A percentile compares a stretch with the other conserved stretches of the same genome.
phyloP scores from a whole-genome alignment of 2,329 filamentous ascomycete species.

The Bipolaris oryzae region DNA sequence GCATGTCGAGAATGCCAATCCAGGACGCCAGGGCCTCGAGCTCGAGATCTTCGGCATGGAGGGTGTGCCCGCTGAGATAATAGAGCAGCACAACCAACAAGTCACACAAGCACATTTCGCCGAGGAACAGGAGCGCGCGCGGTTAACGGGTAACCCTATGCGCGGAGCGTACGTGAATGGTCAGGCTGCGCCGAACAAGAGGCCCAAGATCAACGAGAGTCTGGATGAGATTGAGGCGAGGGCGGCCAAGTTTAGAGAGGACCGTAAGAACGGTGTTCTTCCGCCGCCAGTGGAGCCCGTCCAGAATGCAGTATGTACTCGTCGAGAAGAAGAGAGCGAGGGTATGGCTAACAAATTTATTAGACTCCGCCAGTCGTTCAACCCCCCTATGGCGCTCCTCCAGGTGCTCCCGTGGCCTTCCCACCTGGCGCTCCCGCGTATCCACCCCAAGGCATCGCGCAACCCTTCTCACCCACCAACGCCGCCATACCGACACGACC shows the following conservation, averaged over 20 bases:
- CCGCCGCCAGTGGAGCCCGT: conserved; percentile 44
- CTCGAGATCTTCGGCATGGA: conserved; percentile 99
- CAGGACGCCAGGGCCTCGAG: conserved; percentile 82
- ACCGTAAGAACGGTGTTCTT: conserved; percentile 50
- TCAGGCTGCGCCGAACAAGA: conserved; percentile 60
- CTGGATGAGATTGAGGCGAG: conserved; percentile 80
- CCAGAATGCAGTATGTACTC: conserved; percentile 20
- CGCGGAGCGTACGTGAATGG: conserved; percentile 53
- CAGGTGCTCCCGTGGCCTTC: conserved; percentile 32
- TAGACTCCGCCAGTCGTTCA: conserved; percentile 33
- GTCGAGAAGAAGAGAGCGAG: neutral
- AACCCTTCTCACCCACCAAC: conserved; percentile 40
- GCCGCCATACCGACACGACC: conserved; percentile 28
- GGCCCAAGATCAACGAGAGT: conserved; percentile 71
- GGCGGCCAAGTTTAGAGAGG: conserved; percentile 60
- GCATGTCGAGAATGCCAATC: conserved; percentile 88
- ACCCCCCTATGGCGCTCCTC: conserved; percentile 25
- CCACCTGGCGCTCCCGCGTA: conserved; percentile 31
- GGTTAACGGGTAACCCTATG: conserved; percentile 81
- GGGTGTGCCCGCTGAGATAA: conserved; percentile 85
- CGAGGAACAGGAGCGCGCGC: conserved; percentile 80
- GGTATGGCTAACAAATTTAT: conserved; percentile 14
- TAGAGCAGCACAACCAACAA: conserved; percentile 82
- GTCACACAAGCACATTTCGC: conserved; percentile 86
- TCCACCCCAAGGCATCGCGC: conserved; percentile 16